Percentiles rank a stretch among this genome's conserved stretches.
These are phyloP conservation scores for Colletotrichum orchidophilum DNA, from an alignment of 2,329 filamentous ascomycete genomes.

Conservation along the genomic window DNA sequence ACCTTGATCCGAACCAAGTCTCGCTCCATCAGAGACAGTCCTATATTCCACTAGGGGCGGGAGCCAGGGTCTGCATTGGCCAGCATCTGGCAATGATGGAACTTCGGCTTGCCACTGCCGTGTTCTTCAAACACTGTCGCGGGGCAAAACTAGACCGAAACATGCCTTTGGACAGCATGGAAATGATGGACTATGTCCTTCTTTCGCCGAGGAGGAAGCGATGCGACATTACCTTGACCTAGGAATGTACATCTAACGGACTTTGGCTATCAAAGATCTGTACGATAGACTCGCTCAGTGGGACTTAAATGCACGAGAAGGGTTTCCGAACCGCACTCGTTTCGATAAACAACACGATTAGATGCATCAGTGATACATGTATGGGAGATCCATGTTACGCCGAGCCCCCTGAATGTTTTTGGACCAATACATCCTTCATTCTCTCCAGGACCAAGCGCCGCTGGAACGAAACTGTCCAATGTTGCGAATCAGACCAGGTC, in stretches of 20 bases:
- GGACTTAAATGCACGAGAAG: not conserved
- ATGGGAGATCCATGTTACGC: no score
- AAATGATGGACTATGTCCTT: conserved; percentile 43
- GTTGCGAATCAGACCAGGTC: no score
- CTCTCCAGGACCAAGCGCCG: no score
- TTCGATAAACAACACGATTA: no score
- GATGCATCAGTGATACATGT: no score
- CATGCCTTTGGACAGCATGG: conserved; percentile 49
- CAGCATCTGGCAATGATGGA: conserved; percentile 68
- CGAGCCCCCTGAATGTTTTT: no score
- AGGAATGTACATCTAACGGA: not conserved
- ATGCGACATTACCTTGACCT: conserved; percentile 38
- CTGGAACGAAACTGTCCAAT: no score
- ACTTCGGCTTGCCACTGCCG: conserved; percentile 58
- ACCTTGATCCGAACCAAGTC: conserved; percentile 25
- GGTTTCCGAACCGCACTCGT: no score
- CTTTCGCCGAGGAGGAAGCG: conserved; percentile 42
- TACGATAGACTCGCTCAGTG: not conserved
- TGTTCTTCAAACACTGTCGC: conserved; percentile 61
- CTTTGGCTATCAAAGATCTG: not conserved
- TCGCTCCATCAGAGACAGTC: conserved; percentile 53
- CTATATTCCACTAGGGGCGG: conserved; percentile 62
- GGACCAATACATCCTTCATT: no score
- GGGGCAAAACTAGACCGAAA: conserved; percentile 42
- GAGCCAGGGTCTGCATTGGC: conserved; percentile 59